phyloP scores from a whole-genome alignment of 768 basidiomycete genomes.

The Hygrophorus russula region DNA sequence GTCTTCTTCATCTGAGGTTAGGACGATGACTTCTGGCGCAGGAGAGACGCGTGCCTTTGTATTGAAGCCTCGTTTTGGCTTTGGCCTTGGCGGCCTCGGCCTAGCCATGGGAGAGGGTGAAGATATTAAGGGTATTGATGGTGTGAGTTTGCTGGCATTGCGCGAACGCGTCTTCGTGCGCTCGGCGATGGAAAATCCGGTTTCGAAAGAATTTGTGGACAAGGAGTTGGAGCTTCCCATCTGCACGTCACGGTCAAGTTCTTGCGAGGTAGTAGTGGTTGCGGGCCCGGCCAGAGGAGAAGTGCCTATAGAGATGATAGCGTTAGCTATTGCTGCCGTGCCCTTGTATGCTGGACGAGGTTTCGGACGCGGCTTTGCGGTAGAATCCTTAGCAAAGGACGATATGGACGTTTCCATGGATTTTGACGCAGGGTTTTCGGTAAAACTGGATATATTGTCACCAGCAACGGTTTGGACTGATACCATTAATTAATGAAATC shows the following conservation, averaged over 20 bases:
- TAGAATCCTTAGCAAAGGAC: not conserved
- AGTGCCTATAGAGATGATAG: not conserved
- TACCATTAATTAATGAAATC: not conserved
- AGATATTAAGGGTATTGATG: not conserved
- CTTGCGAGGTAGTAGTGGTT: not conserved
- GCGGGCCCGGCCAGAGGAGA: not conserved
- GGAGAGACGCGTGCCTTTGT: constrained; percentile 6
- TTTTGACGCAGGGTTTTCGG: too few relatives aligned
- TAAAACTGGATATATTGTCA: not conserved
- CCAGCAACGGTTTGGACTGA: not conserved
- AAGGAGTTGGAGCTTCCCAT: too few relatives aligned
- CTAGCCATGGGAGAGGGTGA: too few relatives aligned
- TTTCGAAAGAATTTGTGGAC: not conserved
- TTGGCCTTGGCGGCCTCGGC: too few relatives aligned
- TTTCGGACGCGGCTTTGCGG: constrained; percentile 17
- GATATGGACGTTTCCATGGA: not conserved
- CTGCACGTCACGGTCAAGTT: too few relatives aligned
- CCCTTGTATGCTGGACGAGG: constrained; percentile 16
- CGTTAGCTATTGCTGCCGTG: constrained; percentile 1
- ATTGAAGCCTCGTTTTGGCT: not conserved
- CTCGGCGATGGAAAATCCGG: constrained; percentile 31
- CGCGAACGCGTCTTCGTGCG: constrained; percentile 46
- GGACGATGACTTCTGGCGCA: constrained; percentile 28
- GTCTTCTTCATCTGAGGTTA: constrained; percentile 31
- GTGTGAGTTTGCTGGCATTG: constrained; percentile 8